Percentiles rank a stretch among this genome's conserved stretches.
Evolutionary conservation across 805 yeast genomes (phyloP).

Genomic region (Myxozyma vanderwaltii): DNA sequence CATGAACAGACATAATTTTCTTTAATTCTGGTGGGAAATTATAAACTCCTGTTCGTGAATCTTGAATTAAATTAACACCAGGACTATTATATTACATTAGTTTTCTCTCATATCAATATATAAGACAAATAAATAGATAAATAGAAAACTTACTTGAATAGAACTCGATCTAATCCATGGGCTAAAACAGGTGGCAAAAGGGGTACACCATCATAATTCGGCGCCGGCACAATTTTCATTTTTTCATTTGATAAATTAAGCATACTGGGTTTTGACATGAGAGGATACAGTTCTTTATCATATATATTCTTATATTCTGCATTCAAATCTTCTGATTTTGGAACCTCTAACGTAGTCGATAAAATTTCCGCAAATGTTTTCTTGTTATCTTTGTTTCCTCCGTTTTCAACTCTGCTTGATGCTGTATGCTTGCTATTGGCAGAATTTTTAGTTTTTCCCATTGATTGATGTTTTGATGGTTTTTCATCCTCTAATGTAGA

Average conservation of each 20-base stretch:
- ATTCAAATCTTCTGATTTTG: too few species aligned
- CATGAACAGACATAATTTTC: constrained; percentile 60
- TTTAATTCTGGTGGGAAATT: constrained; percentile 67
- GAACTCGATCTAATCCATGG: constrained; percentile 67
- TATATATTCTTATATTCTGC: too few species aligned
- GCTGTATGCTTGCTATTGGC: neutral
- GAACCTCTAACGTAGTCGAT: too few species aligned
- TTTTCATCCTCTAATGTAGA: neutral
- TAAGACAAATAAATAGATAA: too few species aligned
- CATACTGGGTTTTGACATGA: neutral
- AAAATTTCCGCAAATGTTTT: too few species aligned
- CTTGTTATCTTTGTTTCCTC: neutral
- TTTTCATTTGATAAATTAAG: neutral
- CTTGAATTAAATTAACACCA: constrained; percentile 74
- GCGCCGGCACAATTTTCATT: constrained; percentile 2
- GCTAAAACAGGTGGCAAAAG: constrained; percentile 48
- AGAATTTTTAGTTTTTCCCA: neutral
- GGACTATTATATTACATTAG: constrained; percentile 54
- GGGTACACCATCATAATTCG: neutral
- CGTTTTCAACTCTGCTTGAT: neutral
- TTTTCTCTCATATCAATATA: too few species aligned
- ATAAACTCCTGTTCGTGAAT: constrained; percentile 71
- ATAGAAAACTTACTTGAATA: constrained; percentile 54
- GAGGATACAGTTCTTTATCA: too few species aligned
- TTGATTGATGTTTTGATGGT: too few species aligned